Base-by-base conservation (phyloP, 495 filamentous ascomycete species). In the Wilcoxina mikolae region DNA sequence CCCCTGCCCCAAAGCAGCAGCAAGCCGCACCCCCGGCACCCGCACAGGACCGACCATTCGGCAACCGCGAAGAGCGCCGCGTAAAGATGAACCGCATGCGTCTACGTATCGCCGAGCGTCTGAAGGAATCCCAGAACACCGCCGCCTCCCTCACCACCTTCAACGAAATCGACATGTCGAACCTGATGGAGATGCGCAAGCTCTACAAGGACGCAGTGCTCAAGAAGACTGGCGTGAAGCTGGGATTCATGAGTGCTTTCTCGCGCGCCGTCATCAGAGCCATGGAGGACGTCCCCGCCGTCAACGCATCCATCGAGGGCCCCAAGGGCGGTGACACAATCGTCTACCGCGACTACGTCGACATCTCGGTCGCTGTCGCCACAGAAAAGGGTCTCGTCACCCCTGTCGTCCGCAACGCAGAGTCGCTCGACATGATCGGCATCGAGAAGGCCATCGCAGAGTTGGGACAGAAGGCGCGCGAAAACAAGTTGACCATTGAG, bases 11-110 rank as follows among this genome's bases (percentile, higher is more conserved):
- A 35, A 71, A 74, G 66, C 71, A 74, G 55, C 62, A 59, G 27
- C 48, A 60, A 17, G 24, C 54, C 20, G 23, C 54, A 7, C n/a
- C 54, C 27, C 22, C 52, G 15, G 25, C 18, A 50, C 4, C 46
- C 27, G 26, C n/a, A 5, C 25, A 52, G 20, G 39, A 11, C 46
- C 55, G 74, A 47, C 59, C 69, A 35, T 67, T 82, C 26, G 85
- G 90, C 33, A 83, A 72, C 70, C 82, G 91, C 25, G 89, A 95
- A 57, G 93, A 98, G 74, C 79, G 84, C 56, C 78, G 90, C 52
- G 88, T 95, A 60, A 98, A 98, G 76, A 98, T 98, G 91, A 96
- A 96, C 74, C 85, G 93, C 51, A 98, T 98, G 93, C 87, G 91
- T 48, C 78, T 96, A 42, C 80, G 91, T 20, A 98, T 96, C 58